Percentiles rank a stretch among this genome's conserved stretches.
Conservation (phyloP, 208 protist genomes). For the Vickermania spadyakhi region DNA sequence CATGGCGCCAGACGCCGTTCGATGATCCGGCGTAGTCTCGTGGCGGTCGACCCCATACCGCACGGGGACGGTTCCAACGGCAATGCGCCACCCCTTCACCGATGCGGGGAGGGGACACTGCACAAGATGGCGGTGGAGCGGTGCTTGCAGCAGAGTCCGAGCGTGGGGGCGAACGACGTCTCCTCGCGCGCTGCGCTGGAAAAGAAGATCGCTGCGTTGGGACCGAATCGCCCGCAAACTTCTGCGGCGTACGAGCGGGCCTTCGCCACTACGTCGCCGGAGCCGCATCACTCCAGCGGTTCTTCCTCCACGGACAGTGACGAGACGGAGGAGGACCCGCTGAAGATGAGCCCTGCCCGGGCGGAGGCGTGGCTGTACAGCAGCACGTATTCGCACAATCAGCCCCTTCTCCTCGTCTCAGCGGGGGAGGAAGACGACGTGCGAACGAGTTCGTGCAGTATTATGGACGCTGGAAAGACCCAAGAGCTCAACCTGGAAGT, state of each 20-base stretch:
- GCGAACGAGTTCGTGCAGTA: background rate
- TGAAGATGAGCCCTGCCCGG: background rate
- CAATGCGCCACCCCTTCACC: background rate
- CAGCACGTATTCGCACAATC: constrained; percentile 12
- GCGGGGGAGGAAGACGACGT: background rate
- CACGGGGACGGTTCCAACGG: background rate
- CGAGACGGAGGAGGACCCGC: background rate
- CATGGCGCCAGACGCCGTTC: background rate
- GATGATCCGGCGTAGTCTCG: background rate
- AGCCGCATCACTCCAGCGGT: background rate
- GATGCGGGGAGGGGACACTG: background rate
- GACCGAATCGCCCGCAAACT: background rate
- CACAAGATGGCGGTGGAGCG: constrained; percentile 1
- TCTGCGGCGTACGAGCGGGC: background rate
- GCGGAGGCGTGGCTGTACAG: constrained; percentile 18
- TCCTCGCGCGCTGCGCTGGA: constrained; percentile 6
- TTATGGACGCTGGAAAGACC: background rate
- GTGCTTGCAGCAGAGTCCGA: background rate
- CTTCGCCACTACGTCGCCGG: background rate
- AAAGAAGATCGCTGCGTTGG: background rate
- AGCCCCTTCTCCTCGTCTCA: constrained; percentile 11
- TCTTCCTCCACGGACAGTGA: background rate
- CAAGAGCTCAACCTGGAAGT: background rate
- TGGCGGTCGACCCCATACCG: background rate
- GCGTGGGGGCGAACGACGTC: background rate